Percentiles rank a stretch among this genome's conserved stretches.
Evolutionary conservation across 306 rosid genomes (phyloP).

Genomic region (Ormosia semicastrata): DNA sequence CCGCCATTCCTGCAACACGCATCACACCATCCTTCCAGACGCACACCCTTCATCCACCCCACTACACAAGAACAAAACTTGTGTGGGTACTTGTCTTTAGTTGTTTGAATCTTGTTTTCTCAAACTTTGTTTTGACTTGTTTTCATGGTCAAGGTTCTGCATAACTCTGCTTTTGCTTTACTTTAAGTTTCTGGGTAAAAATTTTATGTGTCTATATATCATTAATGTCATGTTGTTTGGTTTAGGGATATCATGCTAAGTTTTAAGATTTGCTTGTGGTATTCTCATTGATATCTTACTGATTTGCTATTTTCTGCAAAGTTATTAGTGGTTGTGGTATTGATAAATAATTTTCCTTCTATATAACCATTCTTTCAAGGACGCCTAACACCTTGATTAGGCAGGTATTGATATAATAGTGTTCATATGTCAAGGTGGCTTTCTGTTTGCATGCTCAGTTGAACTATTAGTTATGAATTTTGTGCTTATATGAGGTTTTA

Average conservation of each 20-base stretch:
- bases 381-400: not conserved
- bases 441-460: not conserved
- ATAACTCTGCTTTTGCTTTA: too few species aligned
- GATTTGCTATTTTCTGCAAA: slow-evolving; percentile 1
- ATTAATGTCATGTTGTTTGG: too few species aligned
- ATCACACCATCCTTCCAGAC: too few species aligned
- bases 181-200: too few species aligned
- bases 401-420: not conserved
- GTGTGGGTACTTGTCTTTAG: too few species aligned
- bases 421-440: not conserved
- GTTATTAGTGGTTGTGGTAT: not conserved
- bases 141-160: too few species aligned
- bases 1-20: too few species aligned
- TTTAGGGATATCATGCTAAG: not conserved
- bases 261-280: not conserved
- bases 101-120: too few species aligned
- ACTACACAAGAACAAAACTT: too few species aligned
- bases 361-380: not conserved
- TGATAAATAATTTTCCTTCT: slow-evolving; percentile 11
- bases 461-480: not conserved
- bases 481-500: not conserved
- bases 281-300: not conserved
- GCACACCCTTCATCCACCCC: too few species aligned
- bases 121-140: too few species aligned
- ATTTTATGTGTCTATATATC: too few species aligned